Base-by-base conservation (phyloP, 2,329 filamentous ascomycete species). In the Sphaceloma murrayae region DNA sequence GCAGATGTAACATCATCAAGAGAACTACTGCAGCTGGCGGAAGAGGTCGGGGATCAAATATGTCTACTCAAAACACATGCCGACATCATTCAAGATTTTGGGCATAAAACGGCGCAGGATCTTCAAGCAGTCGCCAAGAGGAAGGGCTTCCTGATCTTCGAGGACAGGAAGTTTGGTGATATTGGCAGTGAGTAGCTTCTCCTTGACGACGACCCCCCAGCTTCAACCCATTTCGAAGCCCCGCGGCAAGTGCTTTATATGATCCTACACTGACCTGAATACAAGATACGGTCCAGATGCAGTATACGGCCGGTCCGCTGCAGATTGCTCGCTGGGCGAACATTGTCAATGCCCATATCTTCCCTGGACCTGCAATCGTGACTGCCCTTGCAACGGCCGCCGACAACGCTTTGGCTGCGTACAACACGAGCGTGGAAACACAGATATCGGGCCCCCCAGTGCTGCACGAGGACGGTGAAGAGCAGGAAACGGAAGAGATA, bases 81-180 rank as follows among this genome's bases (percentile, higher is more conserved):
- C 45, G 75, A 79, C 58, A 75, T 75, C 43, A 71, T 79, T 52
- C 67, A 70, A 49, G 75, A 79, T 58, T 79, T 75, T 67, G 69
- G 67, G 10, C 69, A 73, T 48, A 66, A 72, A 46, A 77, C 74
- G 1, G 70, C 71, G 13, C 54, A 63, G 46, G 63, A 65, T 1
- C 55, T 74, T 50, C 59, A 64, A 38, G 69, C 71, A 27, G 62
- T 73, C 32, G 64, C 68, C 2, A 57, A 58, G 52, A 60, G 68
- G 44, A 72, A 72, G 53, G 62, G 62, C 39, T 74, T 74, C 51
- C 48, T 73, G 10, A 61, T 74, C 27, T 74, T 74, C 51, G 70
- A 74, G 55, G 70, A 74, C 53, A 61, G 70, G 48, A 74, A 74
- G 52, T 73, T 74, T 53, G 69, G 68, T 31, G 70, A 74, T 51